phyloP scores from a whole-genome alignment of 108 stramenopile species.

The Cyclostephanos tholiformis region DNA sequence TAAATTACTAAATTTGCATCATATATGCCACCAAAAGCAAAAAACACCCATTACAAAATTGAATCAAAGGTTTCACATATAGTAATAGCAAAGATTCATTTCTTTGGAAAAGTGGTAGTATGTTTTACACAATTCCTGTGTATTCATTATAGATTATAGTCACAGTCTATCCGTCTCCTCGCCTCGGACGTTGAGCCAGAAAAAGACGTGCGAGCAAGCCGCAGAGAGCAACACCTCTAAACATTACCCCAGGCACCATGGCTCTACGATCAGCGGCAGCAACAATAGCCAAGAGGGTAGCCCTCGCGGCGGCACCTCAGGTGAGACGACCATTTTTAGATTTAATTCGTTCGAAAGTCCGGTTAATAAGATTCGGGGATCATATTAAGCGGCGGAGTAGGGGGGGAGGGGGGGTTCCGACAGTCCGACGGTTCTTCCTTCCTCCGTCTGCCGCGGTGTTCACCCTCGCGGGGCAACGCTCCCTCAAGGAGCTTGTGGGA shows the following conservation, averaged over 20 bases:
- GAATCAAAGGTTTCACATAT: too few species aligned
- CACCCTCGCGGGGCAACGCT: not conserved
- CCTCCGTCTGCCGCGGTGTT: not conserved
- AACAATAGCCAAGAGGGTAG: constrained; percentile 75
- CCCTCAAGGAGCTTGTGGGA: not conserved
- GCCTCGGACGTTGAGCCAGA: not conserved
- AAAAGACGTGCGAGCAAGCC: too few species aligned
- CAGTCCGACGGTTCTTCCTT: not conserved
- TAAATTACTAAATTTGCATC: too few species aligned
- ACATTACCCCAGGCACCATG: too few species aligned
- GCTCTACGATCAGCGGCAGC: constrained; percentile 79
- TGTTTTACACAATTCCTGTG: too few species aligned
- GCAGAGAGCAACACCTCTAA: too few species aligned
- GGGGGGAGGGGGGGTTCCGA: not conserved
- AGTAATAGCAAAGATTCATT: too few species aligned
- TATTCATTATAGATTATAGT: too few species aligned
- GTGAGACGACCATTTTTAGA: constrained; percentile 49
- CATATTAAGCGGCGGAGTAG: not conserved
- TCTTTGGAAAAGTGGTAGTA: too few species aligned
- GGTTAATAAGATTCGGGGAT: not conserved
- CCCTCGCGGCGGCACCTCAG: constrained; percentile 78
- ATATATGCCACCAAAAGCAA: too few species aligned
- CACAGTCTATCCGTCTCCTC: too few species aligned
- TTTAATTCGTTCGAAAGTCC: not conserved
- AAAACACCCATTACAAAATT: too few species aligned